Conservation (phyloP, 768 basidiomycete species). For the Artomyces pyxidatus region DNA sequence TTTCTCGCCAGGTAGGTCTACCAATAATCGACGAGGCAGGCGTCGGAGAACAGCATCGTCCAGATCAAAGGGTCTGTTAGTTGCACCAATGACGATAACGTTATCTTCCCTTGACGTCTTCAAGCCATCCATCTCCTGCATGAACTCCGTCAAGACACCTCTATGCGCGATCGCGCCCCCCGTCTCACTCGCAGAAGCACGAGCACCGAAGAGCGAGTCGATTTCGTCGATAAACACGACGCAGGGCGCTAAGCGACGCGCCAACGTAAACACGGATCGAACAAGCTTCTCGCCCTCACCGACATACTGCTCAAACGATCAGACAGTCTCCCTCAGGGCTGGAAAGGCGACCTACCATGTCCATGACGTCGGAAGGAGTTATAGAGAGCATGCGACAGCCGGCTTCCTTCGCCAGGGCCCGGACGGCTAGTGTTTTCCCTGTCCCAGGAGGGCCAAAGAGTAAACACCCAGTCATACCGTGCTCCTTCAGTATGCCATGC, state of each 20-base stretch:
- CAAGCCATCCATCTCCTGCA: slow-evolving; percentile 96
- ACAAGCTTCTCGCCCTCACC: slow-evolving; percentile 90
- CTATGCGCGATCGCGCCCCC: slow-evolving; percentile 79
- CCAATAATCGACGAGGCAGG: slow-evolving; percentile 75
- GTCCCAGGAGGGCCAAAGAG: slow-evolving; percentile 90
- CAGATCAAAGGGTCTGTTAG: slow-evolving; percentile 85
- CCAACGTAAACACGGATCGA: slow-evolving; percentile 80
- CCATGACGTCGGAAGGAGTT: slow-evolving; percentile 91
- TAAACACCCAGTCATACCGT: slow-evolving; percentile 85
- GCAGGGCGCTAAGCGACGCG: slow-evolving; percentile 79
- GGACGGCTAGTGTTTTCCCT: slow-evolving; percentile 86
- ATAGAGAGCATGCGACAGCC: slow-evolving; percentile 90
- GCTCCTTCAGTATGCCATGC: slow-evolving; percentile 83
- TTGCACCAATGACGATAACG: slow-evolving; percentile 89
- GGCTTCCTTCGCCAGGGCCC: slow-evolving; percentile 88
- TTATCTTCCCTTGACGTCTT: slow-evolving; percentile 70
- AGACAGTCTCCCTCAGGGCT: no score
- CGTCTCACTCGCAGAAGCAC: slow-evolving; percentile 66
- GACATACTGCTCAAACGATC: slow-evolving; percentile 49
- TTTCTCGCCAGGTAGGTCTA: slow-evolving; percentile 82
- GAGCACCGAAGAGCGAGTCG: slow-evolving; percentile 86
- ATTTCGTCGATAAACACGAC: slow-evolving; percentile 95
- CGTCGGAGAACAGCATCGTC: slow-evolving; percentile 90
- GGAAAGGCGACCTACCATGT: slow-evolving; percentile 59
- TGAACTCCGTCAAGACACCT: slow-evolving; percentile 85